Percentiles rank a stretch among this genome's conserved stretches.
Evolutionary conservation across 306 rosid genomes (phyloP).

Genomic region (Vigna reflexopilosa): DNA sequence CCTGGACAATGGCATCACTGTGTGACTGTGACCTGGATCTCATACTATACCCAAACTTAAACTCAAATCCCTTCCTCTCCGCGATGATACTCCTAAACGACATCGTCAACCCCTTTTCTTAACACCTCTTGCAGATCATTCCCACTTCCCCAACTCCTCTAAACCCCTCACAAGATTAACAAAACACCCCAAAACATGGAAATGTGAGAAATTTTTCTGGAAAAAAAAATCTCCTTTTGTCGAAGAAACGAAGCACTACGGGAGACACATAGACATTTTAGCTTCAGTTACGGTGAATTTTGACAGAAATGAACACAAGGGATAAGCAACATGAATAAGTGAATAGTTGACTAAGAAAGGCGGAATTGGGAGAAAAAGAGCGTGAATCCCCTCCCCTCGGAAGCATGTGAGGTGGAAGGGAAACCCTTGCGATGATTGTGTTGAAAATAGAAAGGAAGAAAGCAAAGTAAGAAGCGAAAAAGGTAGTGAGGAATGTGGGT

Average conservation of each 20-base stretch:
- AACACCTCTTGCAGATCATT: conserved; percentile 12
- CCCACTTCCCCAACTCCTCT: conserved; percentile 29
- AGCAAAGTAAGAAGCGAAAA: conserved; percentile 13
- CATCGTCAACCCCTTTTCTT: conserved; percentile 48
- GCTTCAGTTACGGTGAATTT: conserved; percentile 8
- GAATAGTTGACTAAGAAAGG: conserved; percentile 26
- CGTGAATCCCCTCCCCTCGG: background rate
- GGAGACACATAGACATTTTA: background rate
- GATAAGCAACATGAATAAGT: background rate
- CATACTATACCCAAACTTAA: conserved; percentile 70
- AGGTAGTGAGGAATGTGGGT: background rate
- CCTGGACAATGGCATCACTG: conserved; percentile 58
- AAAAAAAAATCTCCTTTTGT: background rate
- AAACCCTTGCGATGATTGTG: conserved; percentile 21
- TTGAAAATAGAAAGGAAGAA: background rate
- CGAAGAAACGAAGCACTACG: conserved; percentile 14
- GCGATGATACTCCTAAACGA: conserved; percentile 77
- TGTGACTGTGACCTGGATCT: conserved; percentile 88
- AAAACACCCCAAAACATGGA: conserved; percentile 12
- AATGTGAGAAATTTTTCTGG: background rate
- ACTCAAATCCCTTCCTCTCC: conserved; percentile 77
- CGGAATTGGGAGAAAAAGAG: conserved; percentile 35
- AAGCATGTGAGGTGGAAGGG: background rate
- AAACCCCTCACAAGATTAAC: conserved; percentile 30
- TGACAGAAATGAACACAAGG: background rate